phyloP scores from a whole-genome alignment of 305 asterid genomes.

The Fraxinus albicans region DNA sequence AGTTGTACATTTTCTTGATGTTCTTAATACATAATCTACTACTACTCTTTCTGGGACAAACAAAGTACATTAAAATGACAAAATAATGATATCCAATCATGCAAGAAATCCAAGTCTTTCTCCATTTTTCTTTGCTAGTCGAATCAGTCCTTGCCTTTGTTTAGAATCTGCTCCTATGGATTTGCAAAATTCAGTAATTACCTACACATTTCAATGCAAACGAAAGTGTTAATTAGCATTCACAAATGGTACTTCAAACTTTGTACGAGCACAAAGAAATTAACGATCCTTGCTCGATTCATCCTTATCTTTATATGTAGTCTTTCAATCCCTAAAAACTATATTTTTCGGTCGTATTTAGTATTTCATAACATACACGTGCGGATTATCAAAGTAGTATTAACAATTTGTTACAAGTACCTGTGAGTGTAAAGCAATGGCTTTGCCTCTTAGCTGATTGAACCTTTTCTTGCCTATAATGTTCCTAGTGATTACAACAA shows the following conservation, averaged over 20 bases:
- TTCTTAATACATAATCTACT: not conserved
- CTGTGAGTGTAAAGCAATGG: constrained; percentile 96
- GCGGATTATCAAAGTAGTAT: not conserved
- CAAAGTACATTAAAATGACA: not conserved
- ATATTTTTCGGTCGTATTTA: not conserved
- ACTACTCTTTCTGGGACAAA: not conserved
- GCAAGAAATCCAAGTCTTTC: constrained; percentile 82
- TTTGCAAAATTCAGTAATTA: constrained; percentile 84
- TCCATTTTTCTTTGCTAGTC: constrained; percentile 81
- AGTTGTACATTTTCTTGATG: not conserved
- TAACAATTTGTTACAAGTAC: constrained; percentile 26
- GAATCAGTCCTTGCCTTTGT: constrained; percentile 78
- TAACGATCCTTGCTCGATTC: not conserved
- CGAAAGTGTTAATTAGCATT: not conserved
- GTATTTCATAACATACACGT: not conserved
- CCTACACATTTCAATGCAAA: constrained; percentile 35
- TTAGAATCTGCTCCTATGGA: constrained; percentile 80
- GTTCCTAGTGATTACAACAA: constrained; percentile 60
- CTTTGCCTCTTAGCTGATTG: constrained; percentile 92
- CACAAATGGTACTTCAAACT: not conserved
- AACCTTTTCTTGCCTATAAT: constrained; percentile 80
- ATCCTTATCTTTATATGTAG: not conserved
- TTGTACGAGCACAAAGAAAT: not conserved
- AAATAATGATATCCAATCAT: constrained; percentile 24
- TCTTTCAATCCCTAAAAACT: not conserved